Evolutionary conservation across 345 rosid species (phyloP).

Genomic region (Eucalyptus polybractea): DNA sequence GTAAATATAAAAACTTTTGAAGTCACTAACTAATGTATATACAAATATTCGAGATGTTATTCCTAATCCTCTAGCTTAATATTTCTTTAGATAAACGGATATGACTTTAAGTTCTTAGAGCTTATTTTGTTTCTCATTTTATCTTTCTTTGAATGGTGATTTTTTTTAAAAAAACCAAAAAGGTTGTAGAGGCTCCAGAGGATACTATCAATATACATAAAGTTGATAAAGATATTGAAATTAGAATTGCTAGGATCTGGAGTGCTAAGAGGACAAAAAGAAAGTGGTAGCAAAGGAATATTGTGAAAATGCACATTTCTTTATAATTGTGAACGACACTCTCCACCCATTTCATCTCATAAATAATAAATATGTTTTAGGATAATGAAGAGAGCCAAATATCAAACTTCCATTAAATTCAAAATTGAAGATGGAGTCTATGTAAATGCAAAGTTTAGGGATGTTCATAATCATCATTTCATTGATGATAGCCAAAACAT

Average conservation of each 20-base stretch:
- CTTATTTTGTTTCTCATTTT: neutral
- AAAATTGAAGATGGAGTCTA: neutral
- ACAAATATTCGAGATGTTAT: neutral
- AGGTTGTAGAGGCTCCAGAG: neutral
- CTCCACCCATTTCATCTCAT: fast-evolving
- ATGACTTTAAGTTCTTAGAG: neutral
- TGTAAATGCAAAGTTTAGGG: neutral
- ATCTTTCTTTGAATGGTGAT: neutral
- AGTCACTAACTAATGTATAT: neutral
- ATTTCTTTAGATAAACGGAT: neutral
- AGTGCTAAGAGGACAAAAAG: too few relatives aligned
- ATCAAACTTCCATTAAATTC: neutral
- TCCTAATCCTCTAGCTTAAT: neutral
- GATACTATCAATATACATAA: neutral
- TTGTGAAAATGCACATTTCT: neutral
- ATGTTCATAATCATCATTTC: neutral
- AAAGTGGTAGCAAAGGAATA: neutral
- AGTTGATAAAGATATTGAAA: neutral
- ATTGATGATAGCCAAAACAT: neutral
- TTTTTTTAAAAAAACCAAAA: neutral
- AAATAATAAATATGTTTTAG: neutral
- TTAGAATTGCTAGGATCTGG: neutral
- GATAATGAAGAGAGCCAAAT: neutral
- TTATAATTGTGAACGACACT: neutral
- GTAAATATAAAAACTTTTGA: neutral